Conservation (phyloP, 2,329 filamentous ascomycete species). For the Coniella vitis region DNA sequence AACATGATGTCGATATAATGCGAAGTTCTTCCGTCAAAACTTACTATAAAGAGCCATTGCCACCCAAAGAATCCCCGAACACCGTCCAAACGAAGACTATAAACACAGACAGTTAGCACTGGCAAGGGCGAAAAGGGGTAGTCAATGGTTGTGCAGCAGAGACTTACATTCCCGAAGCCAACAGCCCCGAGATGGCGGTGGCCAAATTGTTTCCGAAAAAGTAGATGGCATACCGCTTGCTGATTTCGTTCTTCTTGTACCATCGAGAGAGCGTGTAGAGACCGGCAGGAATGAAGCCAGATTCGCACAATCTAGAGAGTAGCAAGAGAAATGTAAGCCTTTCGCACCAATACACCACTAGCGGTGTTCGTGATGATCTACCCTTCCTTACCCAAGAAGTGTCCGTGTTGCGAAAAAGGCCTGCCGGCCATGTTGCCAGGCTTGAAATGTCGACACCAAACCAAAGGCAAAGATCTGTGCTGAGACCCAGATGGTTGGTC, state of each 20-base stretch:
- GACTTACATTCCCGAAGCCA: slow-evolving; percentile 33
- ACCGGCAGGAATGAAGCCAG: slow-evolving; percentile 39
- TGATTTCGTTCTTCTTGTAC: slow-evolving; percentile 40
- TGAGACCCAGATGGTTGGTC: slow-evolving; percentile 32
- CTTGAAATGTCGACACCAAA: slow-evolving; percentile 33
- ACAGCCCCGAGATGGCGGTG: slow-evolving; percentile 31
- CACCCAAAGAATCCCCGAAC: slow-evolving; percentile 25
- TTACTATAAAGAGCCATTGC: slow-evolving; percentile 29
- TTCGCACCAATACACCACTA: neutral
- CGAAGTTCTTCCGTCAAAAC: no score
- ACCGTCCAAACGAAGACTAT: slow-evolving; percentile 26
- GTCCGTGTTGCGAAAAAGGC: slow-evolving; percentile 31
- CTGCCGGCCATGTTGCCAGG: slow-evolving; percentile 30
- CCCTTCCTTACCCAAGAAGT: slow-evolving; percentile 26
- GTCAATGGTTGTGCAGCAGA: no score
- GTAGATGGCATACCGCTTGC: slow-evolving; percentile 37
- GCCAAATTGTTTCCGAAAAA: slow-evolving; percentile 39
- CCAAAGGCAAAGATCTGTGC: slow-evolving; percentile 31
- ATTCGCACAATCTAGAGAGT: slow-evolving; percentile 25
- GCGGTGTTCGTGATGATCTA: no score
- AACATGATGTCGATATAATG: no score
- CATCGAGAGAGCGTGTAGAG: slow-evolving; percentile 41
- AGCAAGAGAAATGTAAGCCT: neutral
- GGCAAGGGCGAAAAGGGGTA: no score
- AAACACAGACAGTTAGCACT: no score